Evolutionary conservation across 2,329 filamentous ascomycete genomes (phyloP).

Genomic region (Colletotrichum melonis): DNA sequence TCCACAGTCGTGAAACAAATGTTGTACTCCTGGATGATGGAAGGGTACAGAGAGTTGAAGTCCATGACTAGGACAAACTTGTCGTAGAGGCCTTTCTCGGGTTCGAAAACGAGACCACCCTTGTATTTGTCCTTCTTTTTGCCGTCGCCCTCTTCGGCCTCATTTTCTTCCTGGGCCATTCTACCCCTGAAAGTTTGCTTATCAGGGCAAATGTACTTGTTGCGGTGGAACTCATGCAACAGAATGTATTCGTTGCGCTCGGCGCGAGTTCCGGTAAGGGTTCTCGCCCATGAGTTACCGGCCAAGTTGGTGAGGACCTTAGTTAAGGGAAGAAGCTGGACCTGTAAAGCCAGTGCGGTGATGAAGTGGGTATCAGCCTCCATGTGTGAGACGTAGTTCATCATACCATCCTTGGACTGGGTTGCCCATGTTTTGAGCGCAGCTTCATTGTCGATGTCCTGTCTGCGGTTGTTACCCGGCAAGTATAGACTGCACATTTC

Average conservation of each 20-base stretch:
- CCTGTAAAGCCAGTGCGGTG: slow-evolving; percentile 86
- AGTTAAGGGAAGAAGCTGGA: slow-evolving; percentile 92
- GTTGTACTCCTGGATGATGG: slow-evolving; percentile 99
- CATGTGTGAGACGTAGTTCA: slow-evolving; percentile 94
- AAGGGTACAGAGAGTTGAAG: slow-evolving; percentile 98
- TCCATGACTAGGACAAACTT: slow-evolving; percentile 99
- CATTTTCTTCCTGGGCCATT: slow-evolving; percentile 75
- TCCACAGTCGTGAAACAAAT: slow-evolving; percentile 99
- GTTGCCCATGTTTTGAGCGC: slow-evolving; percentile 89
- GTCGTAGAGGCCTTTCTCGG: slow-evolving; percentile 97
- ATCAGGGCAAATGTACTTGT: slow-evolving; percentile 98
- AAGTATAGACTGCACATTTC: slow-evolving; percentile 98
- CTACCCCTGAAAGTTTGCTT: slow-evolving; percentile 86
- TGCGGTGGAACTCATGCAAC: slow-evolving; percentile 94
- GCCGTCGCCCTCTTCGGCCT: slow-evolving; percentile 77
- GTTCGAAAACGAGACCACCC: slow-evolving; percentile 97
- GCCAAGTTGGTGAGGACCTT: slow-evolving; percentile 97
- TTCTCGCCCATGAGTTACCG: slow-evolving; percentile 98
- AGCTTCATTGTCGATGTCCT: slow-evolving; percentile 88
- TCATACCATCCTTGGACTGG: slow-evolving; percentile 80
- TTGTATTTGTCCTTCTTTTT: slow-evolving; percentile 99
- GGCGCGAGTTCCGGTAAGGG: slow-evolving; percentile 92
- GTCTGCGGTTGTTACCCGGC: slow-evolving; percentile 75
- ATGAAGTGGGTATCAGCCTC: slow-evolving; percentile 97
- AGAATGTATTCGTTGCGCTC: slow-evolving; percentile 99